Conservation (phyloP, 75 land plant genomes). For the Gnetum montanum region DNA sequence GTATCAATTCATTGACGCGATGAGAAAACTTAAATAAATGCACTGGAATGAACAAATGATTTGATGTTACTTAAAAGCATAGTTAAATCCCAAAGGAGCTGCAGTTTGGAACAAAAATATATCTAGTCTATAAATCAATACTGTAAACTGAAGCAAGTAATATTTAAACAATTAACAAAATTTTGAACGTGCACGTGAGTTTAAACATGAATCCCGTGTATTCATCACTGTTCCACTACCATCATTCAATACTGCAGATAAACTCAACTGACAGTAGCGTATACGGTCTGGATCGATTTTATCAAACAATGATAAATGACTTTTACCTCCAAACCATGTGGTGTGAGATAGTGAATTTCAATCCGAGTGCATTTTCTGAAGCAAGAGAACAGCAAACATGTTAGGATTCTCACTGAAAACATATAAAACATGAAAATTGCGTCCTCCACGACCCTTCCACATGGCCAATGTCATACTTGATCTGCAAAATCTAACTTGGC, state of each 20-base stretch:
- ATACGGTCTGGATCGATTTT: too few relatives aligned
- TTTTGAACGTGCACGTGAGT: too few relatives aligned
- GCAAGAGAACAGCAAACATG: too few relatives aligned
- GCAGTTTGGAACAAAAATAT: not conserved
- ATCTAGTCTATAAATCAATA: not conserved
- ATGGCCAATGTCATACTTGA: too few relatives aligned
- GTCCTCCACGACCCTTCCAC: too few relatives aligned
- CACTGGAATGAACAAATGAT: not conserved
- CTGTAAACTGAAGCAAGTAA: not conserved
- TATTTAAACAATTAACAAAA: not conserved
- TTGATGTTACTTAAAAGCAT: not conserved
- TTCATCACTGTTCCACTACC: not conserved
- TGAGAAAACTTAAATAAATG: not conserved
- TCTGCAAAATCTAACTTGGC: too few relatives aligned
- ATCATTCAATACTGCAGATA: not conserved
- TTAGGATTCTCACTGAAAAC: too few relatives aligned
- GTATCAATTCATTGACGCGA: not conserved
- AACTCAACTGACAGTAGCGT: not conserved
- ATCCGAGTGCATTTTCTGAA: constrained; percentile 99
- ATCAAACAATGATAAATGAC: not conserved
- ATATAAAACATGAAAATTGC: too few relatives aligned
- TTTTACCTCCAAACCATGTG: constrained; percentile 86
- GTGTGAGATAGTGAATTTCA: constrained; percentile 89
- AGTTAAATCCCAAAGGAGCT: not conserved
- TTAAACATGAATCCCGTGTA: too few relatives aligned